Evolutionary conservation across 805 yeast species (phyloP), one percentile per base, ranked within the genome.

Genomic region (Debaryomyces tyrocola): DNA sequence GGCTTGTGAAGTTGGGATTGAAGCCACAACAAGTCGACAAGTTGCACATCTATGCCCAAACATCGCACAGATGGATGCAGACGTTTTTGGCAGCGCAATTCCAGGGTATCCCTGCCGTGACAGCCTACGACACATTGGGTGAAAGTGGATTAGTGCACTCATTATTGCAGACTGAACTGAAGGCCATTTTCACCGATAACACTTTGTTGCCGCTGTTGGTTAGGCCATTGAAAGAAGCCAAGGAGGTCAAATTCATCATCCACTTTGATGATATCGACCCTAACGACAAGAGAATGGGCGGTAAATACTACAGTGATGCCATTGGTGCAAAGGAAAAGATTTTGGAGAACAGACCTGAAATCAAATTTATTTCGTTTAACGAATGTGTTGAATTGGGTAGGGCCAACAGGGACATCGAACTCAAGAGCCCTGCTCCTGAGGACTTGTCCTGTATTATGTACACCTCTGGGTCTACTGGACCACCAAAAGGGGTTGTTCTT

Each of bases 91-190:
- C 91, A 12, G 78, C 89, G 44, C 80, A 82, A 57, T 74, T 90
- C 43, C 97, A 90, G 67, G 70, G 79, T 41, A 84, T 94, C 49
- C 87, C 98, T 20, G 78, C 87, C 47, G 98, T 90, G 35, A 94
- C 99, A 12, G 98, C 99, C 33, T 94, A 94, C 67, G 97, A 91
- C 66, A 90, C 97, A 37, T 76, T 91, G 54, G 97, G 97, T 47
- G 96, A 90, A 67, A 77, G 78, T 33, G 96, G 96, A 20, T 77
- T 91, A 60, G 85, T 85, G 47, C 96, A 87, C 68, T 90, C 97
- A 2, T 75, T 94, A 60, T 76, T 79, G 35, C 88, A 91, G 70
- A 90, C 98, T 4, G 87, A 77, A 41, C 82, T 96, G 21, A 75
- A 68, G 44, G 96, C 85, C 18, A 75, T 94, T 49, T 90, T 86